These are phyloP conservation scores for Acanthamoeba culbertsoni DNA, from an alignment of 208 protist genomes.

Conservation along the genomic window DNA sequence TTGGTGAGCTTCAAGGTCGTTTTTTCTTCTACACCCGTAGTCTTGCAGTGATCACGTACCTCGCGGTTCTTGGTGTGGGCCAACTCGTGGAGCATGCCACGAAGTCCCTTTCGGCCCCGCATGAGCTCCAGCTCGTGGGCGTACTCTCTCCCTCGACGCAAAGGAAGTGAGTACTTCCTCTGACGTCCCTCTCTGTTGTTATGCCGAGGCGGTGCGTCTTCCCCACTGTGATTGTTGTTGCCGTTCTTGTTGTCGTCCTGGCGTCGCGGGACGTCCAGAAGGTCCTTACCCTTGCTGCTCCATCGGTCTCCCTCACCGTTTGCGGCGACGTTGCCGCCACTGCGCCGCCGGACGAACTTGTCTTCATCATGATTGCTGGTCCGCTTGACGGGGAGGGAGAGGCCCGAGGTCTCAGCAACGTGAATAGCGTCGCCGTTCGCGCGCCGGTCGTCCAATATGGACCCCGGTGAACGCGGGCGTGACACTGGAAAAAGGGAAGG, in stretches of 20 bases:
- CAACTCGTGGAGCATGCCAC: constrained; percentile 21
- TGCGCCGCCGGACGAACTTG: no score
- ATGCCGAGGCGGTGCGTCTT: neutral
- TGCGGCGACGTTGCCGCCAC: no score
- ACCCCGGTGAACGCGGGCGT: neutral
- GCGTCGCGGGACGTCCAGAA: neutral
- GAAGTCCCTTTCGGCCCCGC: neutral
- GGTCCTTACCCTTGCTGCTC: neutral
- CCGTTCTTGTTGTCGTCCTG: neutral
- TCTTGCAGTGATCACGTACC: neutral
- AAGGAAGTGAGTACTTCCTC: neutral
- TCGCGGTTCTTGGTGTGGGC: constrained; percentile 33
- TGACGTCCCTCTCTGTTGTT: neutral
- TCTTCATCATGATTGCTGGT: neutral
- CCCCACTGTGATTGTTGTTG: neutral
- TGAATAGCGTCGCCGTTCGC: no score
- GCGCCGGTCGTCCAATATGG: constrained; percentile 26
- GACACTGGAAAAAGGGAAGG: neutral
- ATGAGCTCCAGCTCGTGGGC: neutral
- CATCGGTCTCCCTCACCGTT: no score
- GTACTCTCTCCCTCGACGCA: neutral
- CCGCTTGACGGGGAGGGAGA: neutral
- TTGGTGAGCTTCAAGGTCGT: neutral
- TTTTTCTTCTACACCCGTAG: neutral
- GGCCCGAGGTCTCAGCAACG: neutral